Percentiles rank a stretch among this genome's conserved stretches.
phyloP scores from a whole-genome alignment of 257 asterid genomes.

The Fraxinus excelsior region DNA sequence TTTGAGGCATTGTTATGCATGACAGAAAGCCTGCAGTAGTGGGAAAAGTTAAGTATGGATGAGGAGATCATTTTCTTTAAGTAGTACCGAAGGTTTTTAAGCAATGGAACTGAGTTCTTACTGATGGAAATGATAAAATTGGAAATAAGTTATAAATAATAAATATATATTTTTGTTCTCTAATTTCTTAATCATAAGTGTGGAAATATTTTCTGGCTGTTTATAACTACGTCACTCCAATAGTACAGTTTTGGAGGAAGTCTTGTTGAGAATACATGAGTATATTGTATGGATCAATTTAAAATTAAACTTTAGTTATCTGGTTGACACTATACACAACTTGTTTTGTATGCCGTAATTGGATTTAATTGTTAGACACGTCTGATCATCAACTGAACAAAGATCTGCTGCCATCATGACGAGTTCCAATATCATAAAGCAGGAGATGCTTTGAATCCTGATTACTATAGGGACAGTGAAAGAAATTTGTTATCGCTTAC shows the following conservation, averaged over 20 bases:
- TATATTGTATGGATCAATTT: not conserved
- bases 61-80: slow-evolving; percentile 3
- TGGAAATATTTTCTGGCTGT: not conserved
- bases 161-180: not conserved
- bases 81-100: not conserved
- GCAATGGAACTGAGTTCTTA: not conserved
- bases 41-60: not conserved
- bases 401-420: not conserved
- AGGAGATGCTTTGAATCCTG: not conserved
- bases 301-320: not conserved
- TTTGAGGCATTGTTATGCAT: not conserved
- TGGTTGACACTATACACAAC: not conserved
- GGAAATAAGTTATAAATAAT: not conserved
- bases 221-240: not conserved
- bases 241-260: not conserved
- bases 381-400: not conserved
- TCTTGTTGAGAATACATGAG: not conserved
- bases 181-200: not conserved
- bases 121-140: not conserved
- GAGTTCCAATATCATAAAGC: not conserved
- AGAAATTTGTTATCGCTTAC: no score
- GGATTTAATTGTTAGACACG: not conserved
- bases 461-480: not conserved
- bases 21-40: not conserved
- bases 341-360: not conserved